Evolutionary conservation across 768 basidiomycete genomes (phyloP), one percentile per base, ranked within the genome.

Genomic region (Lactarius hengduanensis): DNA sequence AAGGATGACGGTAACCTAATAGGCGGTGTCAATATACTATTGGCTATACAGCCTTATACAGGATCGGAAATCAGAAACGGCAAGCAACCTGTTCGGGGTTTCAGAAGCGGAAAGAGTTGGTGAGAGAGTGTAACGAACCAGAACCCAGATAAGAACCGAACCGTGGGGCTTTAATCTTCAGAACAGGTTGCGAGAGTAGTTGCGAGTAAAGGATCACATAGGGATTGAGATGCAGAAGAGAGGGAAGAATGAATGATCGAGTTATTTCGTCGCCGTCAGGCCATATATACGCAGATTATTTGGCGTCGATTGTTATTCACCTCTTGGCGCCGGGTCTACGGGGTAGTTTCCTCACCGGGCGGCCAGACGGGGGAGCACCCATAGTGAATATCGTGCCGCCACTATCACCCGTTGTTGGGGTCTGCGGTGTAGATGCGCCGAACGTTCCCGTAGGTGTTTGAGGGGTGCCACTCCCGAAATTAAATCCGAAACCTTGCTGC

Each of bases 321-420:
- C 69, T 59, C 59, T 63, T 68, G 20, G 45, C 59, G 28, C 40
- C 72, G 38, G 68, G 72, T 36, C 76, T 66, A 13, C 76, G 74
- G 45, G 77, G 77, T 57, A 77, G 66, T 64, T 74, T 76, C 75
- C 74, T 77, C 57, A 74, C 66, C 18, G 54, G 71, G 16, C 77
- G 73, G 38, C 38, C 15, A 1, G 71, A 57, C 26, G 66, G 64
- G 16, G 66, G 43, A 10, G 66, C 53, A 2, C 76, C 76, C 59
- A 77, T 74, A 11, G 73, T 77, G 65, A 77, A 77, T 38, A 74
- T 53, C 30, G 63, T n/a, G 62, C 18, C 58, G 28, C 56, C 69
- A n/a, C 55, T 41, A 15, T 36, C 57, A 50, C 67, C 61, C 6
- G 67, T 41, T 18, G 59, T 61, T 18, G 63, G 59, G 10, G 62